Base-by-base conservation (phyloP, 2,329 filamentous ascomycete genomes). In the Incumbomyces lentus region DNA sequence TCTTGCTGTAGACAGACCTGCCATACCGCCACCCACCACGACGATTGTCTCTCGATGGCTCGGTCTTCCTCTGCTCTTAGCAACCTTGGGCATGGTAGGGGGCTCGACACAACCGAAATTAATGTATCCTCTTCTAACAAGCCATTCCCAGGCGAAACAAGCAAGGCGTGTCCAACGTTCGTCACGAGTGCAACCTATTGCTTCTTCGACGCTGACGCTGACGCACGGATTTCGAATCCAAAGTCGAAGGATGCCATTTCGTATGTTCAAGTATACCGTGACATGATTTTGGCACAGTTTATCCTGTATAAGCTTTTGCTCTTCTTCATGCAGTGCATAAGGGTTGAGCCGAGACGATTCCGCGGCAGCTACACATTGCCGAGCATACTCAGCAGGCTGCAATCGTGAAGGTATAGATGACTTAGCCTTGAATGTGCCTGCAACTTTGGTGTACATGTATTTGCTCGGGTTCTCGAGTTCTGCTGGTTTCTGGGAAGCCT, bases 181-280 rank as follows among this genome's bases (percentile, higher is more conserved):
- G 58, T 95, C 88, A 66, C 81, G 86, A 43, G 88, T 86, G 68
- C 90, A 96, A 2, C 92, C 92, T 37, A 90, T 77, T 6, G 92
- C 92, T 64, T 95, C 87, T 62, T 89, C 81, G 40, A 82, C 75
- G 19, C 83, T 84, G 11, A 98, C 84, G 51, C 80, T 79, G 35
- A 88, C 78, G 61, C 89, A 79, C 6, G 92, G 87, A 59, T 93
- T 94, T 55, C 82, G 78, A 31, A 85, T 76, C 92, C 92, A 98
- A 34, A 96, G 68, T 46, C 92, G 78, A 44, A 98, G 70, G 49
- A 98, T 95, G 13, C 87, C 86, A 63, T 98, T 98, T 56, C 92
- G 79, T 52, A 98, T 92, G 62, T 96, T 96, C 45, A 98, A 72
- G 66, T 98, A 98, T 11, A 87, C 86, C 2, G 90, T 95, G 55